Evolutionary conservation across 2,329 filamentous ascomycete species (phyloP).

Genomic region (Fusarium nurragi): DNA sequence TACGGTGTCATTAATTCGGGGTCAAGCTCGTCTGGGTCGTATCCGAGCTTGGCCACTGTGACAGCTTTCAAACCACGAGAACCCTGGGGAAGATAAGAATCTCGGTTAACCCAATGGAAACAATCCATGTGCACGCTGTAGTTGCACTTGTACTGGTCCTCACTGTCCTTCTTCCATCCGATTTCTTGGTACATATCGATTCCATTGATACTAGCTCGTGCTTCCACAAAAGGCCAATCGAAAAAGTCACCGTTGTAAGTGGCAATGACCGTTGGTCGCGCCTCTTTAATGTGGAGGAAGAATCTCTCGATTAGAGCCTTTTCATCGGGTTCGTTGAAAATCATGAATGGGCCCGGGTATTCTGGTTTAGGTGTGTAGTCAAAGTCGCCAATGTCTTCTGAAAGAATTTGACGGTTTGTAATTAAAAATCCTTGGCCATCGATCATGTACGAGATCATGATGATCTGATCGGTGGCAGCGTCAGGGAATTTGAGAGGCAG

Average conservation of each 20-base stretch:
- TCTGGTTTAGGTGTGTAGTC: conserved; percentile 98
- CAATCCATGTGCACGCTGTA: conserved; percentile 99
- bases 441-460: conserved; percentile 99
- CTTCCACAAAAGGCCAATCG: conserved; percentile 99
- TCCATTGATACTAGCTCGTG: conserved; percentile 89
- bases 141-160: conserved; percentile 95
- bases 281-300: conserved; percentile 95
- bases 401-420: conserved; percentile 97
- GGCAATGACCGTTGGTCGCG: conserved; percentile 93
- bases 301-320: conserved; percentile 89
- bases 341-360: conserved; percentile 94
- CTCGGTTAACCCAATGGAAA: conserved; percentile 98
- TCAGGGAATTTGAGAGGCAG: conserved; percentile 96
- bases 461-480: conserved; percentile 91
- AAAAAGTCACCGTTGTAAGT: conserved; percentile 99
- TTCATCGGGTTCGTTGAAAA: conserved; percentile 98
- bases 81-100: conserved; percentile 96
- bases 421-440: conserved; percentile 98
- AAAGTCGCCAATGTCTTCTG: conserved; percentile 96
- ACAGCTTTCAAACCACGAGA: conserved; percentile 97
- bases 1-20: conserved; percentile 96
- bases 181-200: conserved; percentile 99
- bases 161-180: conserved; percentile 92
- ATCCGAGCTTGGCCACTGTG: conserved; percentile 96
- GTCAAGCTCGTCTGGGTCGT: conserved; percentile 97